Evolutionary conservation across 768 basidiomycete genomes (phyloP).

Genomic region (Leccinum truebloodii): DNA sequence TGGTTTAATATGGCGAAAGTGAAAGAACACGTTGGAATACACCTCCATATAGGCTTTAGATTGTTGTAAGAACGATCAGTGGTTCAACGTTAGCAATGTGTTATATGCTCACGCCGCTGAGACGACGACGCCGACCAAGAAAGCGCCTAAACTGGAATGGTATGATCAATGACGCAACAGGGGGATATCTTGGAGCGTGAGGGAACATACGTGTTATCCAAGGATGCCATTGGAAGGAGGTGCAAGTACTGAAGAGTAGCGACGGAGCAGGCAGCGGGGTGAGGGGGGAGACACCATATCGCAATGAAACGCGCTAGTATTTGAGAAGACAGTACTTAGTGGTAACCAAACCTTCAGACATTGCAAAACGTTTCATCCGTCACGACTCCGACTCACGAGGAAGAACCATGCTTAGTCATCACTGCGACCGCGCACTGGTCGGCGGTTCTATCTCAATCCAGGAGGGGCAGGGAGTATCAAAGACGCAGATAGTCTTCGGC

Average conservation of each 20-base stretch:
- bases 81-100: conserved; percentile 5
- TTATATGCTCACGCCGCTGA: conserved; percentile 48
- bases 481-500: no score
- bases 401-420: not conserved
- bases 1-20: conserved; percentile 7
- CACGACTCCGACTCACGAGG: conserved; percentile 4
- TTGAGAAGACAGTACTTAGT: conserved; percentile 15
- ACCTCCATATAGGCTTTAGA: conserved; percentile 53
- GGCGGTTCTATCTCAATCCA: no score
- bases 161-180: conserved; percentile 1
- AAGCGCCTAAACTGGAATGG: conserved; percentile 50
- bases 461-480: no score
- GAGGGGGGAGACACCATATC: not conserved
- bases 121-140: conserved; percentile 52
- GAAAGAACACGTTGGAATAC: conserved; percentile 7
- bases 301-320: conserved; percentile 14
- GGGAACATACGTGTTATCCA: conserved; percentile 41
- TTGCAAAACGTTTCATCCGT: conserved; percentile 27
- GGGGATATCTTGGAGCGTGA: not conserved
- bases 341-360: conserved; percentile 24
- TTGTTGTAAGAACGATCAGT: conserved; percentile 1
- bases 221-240: conserved; percentile 15
- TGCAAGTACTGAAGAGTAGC: not conserved
- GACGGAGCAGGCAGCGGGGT: not conserved
- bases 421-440: no score